Evolutionary conservation across 2,329 filamentous ascomycete species (phyloP).

Genomic region (Allantophomopsis lycopodina): DNA sequence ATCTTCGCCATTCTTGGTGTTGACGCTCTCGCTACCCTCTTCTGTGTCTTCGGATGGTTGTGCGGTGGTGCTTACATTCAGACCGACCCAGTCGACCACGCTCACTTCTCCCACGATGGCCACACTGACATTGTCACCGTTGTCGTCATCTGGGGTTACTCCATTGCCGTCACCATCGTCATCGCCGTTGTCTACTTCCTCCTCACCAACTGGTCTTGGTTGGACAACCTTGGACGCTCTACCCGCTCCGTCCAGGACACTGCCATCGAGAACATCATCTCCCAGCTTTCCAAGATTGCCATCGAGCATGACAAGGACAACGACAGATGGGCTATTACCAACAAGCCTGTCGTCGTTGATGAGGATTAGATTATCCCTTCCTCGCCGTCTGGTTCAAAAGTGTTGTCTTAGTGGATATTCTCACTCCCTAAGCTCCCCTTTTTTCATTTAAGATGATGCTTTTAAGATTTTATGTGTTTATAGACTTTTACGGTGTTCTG

Average conservation of each 20-base stretch:
- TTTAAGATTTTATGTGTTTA: too few species aligned
- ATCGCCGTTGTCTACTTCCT: conserved; percentile 52
- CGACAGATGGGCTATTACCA: conserved; percentile 12
- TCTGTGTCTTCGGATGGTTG: conserved; percentile 65
- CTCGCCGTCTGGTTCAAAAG: too few species aligned
- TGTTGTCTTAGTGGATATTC: too few species aligned
- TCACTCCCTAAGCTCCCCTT: too few species aligned
- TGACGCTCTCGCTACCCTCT: conserved; percentile 58
- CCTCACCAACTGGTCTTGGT: conserved; percentile 41
- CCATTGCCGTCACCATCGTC: conserved; percentile 51
- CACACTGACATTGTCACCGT: conserved; percentile 42
- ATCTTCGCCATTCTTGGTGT: conserved; percentile 58
- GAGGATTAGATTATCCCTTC: conserved; percentile 12
- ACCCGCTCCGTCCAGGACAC: conserved; percentile 47
- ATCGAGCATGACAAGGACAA: conserved; percentile 41
- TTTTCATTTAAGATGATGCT: too few species aligned
- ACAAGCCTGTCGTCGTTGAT: conserved; percentile 16
- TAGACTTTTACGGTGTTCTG: too few species aligned
- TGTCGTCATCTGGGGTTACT: conserved; percentile 51
- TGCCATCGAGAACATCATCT: conserved; percentile 52
- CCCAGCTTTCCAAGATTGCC: conserved; percentile 48
- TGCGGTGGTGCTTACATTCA: conserved; percentile 31
- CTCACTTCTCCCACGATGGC: conserved; percentile 22
- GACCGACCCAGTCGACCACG: conserved; percentile 20
- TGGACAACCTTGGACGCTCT: conserved; percentile 50